Conservation (phyloP, 1,139 yeast genomes). For the Sugiyamaella pinicola region DNA sequence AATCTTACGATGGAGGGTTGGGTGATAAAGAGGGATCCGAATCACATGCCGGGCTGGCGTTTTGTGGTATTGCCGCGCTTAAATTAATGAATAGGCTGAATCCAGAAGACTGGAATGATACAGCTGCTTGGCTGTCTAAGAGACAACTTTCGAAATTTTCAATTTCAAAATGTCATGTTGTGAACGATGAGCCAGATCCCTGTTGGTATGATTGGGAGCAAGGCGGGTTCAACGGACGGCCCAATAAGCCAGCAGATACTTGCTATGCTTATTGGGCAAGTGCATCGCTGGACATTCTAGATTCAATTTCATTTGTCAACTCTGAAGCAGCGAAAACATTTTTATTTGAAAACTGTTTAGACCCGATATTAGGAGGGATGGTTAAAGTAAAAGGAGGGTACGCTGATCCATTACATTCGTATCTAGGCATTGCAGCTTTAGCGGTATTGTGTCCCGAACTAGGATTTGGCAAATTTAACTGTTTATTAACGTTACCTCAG, state of each 20-base stretch:
- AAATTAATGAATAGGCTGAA: conserved; percentile 46
- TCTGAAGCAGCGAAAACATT: conserved; percentile 47
- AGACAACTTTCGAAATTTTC: conserved; percentile 26
- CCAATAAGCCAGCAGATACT: conserved; percentile 82
- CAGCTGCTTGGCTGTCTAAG: conserved; percentile 36
- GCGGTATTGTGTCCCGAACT: conserved; percentile 30
- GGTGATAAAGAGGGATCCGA: conserved; percentile 57
- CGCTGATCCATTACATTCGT: conserved; percentile 55
- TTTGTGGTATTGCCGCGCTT: conserved; percentile 76
- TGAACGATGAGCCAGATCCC: conserved; percentile 24
- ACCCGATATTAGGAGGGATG: conserved; percentile 75
- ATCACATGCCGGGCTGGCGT: conserved; percentile 86
- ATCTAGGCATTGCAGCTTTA: conserved; percentile 44
- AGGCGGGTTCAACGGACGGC: conserved; percentile 90
- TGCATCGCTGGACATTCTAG: conserved; percentile 57
- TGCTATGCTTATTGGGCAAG: conserved; percentile 92
- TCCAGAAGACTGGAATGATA: conserved; percentile 43
- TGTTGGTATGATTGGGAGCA: conserved; percentile 48
- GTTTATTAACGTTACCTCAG: conserved; percentile 32
- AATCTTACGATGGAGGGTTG: conserved; percentile 69
- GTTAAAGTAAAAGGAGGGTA: conserved; percentile 62
- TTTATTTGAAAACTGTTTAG: conserved; percentile 64
- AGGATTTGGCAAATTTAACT: conserved; percentile 31
- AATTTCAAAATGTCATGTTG: conserved; percentile 35
- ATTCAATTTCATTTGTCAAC: conserved; percentile 45